Evolutionary conservation across 169 alveolate genomes (phyloP), one percentile per base, ranked within the genome.

Genomic region (Eimeria tenella): DNA sequence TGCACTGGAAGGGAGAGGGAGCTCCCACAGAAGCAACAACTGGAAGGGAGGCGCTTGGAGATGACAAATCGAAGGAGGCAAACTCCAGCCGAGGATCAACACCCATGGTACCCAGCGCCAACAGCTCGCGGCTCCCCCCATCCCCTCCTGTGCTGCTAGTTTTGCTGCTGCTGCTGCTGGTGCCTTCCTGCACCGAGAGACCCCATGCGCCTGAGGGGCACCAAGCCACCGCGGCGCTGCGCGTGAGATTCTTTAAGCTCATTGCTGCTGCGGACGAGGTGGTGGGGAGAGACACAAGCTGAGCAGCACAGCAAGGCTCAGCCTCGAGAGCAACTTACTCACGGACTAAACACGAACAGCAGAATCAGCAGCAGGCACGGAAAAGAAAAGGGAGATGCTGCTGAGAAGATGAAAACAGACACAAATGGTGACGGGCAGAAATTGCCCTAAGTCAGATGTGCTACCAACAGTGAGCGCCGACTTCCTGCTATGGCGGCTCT

Each of bases 61-160:
- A 71, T 4, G 95, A 58, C 17, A 93, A n/a, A 31, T 93, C 94
- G 17, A 93, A 79, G 23, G 50, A 6, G 9, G 86, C 89, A 13
- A 93, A 71, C 68, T 93, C 95, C n/a, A 93, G 86, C 63, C 62
- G 65, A 7, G 95, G 94, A 13, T 93, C 94, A 11, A 93, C 62
- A 53, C 95, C 95, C 93, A 93, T 87, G 3, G 92, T 65, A 17
- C 95, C 95, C 62, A 93, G 49, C 23, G 94, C 95, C 19, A 93
- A 77, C 58, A 75, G 82, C 95, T 77, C 92, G 42, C 50, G 90
- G 52, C 77, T 83, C 79, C 60, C 73, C 79, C 55, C 79, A 15
- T 56, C 60, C 19, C 79, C 49, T 23, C 56, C 73, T 31, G 77
- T 25, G 71, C 74, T 49, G 91, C 71, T 52, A 31, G 11, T 52